Evolutionary conservation across 2,329 filamentous ascomycete genomes (phyloP).

Genomic region (Claviceps citrina): DNA sequence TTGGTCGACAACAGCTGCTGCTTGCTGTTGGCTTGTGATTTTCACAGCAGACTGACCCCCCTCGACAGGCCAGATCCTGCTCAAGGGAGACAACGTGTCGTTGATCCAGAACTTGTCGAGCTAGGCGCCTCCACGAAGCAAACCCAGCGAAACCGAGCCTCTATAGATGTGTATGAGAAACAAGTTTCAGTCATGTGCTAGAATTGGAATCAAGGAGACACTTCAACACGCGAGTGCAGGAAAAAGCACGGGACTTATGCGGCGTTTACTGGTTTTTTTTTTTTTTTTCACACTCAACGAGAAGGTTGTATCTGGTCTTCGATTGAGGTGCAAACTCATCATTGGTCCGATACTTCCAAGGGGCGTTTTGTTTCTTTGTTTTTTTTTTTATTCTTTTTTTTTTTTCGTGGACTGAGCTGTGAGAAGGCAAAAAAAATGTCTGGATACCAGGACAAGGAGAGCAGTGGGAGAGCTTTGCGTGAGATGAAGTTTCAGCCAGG

Average conservation of each 20-base stretch:
- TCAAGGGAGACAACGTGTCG: conserved; percentile 80
- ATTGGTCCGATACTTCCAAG: background rate
- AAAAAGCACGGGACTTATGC: background rate
- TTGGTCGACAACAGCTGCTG: background rate
- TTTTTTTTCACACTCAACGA: background rate
- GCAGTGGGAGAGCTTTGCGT: background rate
- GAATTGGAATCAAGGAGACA: background rate
- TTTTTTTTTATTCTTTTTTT: too few relatives aligned
- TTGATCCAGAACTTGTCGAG: conserved; percentile 45
- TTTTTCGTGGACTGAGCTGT: background rate
- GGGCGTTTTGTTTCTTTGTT: too few relatives aligned
- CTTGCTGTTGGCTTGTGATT: too few relatives aligned
- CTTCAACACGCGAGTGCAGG: background rate
- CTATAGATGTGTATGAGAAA: background rate
- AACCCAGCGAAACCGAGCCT: too few relatives aligned
- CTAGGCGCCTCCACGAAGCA: background rate
- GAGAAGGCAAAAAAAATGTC: background rate
- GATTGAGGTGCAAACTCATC: background rate
- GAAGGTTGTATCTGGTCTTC: background rate
- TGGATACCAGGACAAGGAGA: background rate
- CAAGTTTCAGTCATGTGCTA: background rate
- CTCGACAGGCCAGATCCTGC: conserved; percentile 59
- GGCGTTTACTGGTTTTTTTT: conserved; percentile 1
- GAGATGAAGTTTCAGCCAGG: background rate
- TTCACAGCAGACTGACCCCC: conserved; percentile 15